Percentiles rank a stretch among this genome's conserved stretches.
These are phyloP conservation scores for Saprolegnia diclina DNA, from an alignment of 352 stramenopile species.

Conservation along the genomic window DNA sequence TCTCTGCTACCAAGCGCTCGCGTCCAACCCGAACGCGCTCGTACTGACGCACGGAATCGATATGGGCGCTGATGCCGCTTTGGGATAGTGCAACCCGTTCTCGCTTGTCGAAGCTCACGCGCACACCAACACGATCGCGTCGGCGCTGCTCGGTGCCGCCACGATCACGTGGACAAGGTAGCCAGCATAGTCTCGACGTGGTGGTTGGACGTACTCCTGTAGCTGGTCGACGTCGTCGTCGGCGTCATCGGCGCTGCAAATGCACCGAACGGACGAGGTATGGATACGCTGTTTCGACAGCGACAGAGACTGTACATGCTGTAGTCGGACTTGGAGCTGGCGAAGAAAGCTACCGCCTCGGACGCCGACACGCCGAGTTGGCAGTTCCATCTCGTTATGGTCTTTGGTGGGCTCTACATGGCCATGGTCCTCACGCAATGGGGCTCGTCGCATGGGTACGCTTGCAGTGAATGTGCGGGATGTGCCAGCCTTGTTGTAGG, in stretches of 20 bases:
- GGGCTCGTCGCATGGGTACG: conserved; percentile 53
- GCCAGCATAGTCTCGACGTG: neutral
- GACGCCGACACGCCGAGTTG: conserved; percentile 43
- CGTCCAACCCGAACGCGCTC: conserved; percentile 51
- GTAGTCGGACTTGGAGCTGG: neutral
- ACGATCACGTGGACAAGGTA: conserved; percentile 64
- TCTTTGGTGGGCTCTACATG: conserved; percentile 75
- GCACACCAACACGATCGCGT: conserved; percentile 41
- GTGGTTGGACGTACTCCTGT: neutral
- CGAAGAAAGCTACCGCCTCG: neutral
- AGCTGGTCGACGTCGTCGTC: conserved; percentile 27
- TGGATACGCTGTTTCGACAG: neutral
- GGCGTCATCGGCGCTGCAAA: conserved; percentile 9
- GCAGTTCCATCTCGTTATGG: conserved; percentile 69
- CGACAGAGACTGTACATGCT: neutral
- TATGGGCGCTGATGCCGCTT: conserved; percentile 30
- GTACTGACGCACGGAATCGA: neutral
- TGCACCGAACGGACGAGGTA: conserved; percentile 7
- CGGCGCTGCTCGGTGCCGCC: conserved; percentile 36
- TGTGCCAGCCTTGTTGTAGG: neutral
- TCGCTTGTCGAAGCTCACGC: conserved; percentile 9
- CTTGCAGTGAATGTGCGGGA: neutral
- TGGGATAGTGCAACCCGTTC: conserved; percentile 22
- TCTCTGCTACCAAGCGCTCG: conserved; percentile 65
- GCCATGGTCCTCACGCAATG: conserved; percentile 80